Conservation (phyloP, 2,329 filamentous ascomycete genomes). For the Metarhizium robertsii region DNA sequence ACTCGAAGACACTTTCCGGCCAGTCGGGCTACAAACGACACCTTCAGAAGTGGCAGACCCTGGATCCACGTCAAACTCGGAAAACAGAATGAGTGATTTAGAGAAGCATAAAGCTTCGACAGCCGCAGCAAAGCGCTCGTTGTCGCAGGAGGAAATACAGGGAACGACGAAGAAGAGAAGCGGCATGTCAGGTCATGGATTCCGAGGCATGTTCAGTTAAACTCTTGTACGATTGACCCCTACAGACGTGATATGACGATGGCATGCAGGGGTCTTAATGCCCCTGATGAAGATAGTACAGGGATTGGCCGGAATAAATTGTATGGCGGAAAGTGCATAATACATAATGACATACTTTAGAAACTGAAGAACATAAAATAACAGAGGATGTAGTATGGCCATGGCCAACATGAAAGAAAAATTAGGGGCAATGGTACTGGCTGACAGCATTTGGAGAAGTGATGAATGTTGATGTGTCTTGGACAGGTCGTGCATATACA, state of each 20-base stretch:
- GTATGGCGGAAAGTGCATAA: background rate
- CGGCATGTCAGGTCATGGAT: background rate
- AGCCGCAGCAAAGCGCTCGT: conserved; percentile 1
- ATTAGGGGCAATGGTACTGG: background rate
- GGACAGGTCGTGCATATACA: background rate
- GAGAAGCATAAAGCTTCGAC: background rate
- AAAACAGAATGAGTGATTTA: background rate
- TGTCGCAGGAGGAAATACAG: background rate
- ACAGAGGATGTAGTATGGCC: background rate
- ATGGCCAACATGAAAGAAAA: background rate
- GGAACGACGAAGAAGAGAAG: background rate
- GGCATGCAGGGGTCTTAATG: background rate
- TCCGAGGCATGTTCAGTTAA: background rate
- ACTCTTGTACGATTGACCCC: background rate
- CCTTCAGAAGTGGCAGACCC: background rate
- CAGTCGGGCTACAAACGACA: background rate
- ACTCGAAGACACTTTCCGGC: conserved; percentile 3
- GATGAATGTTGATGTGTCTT: background rate
- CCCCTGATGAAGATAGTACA: background rate
- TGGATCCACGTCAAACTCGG: background rate
- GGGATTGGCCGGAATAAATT: background rate
- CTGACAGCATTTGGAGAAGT: background rate
- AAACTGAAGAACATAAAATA: background rate
- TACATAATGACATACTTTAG: conserved; percentile 3
- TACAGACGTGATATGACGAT: background rate